phyloP scores from a whole-genome alignment of 2,329 filamentous ascomycete species.

The Diaporthe amygdali region DNA sequence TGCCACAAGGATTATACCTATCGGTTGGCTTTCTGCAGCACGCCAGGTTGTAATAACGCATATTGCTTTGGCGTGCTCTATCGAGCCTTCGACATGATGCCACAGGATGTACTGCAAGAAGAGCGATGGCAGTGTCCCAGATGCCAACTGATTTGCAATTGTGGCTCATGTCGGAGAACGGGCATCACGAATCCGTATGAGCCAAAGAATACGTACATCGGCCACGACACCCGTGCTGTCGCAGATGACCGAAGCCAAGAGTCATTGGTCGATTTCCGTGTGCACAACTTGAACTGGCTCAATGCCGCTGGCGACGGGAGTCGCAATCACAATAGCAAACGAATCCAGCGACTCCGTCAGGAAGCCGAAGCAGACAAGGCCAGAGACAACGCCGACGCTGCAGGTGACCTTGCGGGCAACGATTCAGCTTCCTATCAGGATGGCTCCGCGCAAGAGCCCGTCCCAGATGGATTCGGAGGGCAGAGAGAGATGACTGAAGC shows the following conservation, averaged over 20 bases:
- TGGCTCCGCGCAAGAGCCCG: constrained; percentile 31
- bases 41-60: constrained; percentile 68
- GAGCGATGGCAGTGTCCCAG: constrained; percentile 88
- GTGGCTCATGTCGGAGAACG: constrained; percentile 73
- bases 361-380: constrained; percentile 64
- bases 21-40: constrained; percentile 82
- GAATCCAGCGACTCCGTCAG: constrained; percentile 62
- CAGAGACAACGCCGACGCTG: constrained; percentile 41
- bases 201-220: constrained; percentile 85
- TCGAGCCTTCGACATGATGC: constrained; percentile 89
- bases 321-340: constrained; percentile 60
- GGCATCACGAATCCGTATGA: constrained; percentile 78
- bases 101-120: constrained; percentile 80
- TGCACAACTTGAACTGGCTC: constrained; percentile 88
- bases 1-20: constrained; percentile 80
- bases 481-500: constrained; percentile 40
- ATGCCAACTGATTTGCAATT: constrained; percentile 87
- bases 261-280: constrained; percentile 85
- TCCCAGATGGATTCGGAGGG: constrained; percentile 36
- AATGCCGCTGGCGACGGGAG: constrained; percentile 63
- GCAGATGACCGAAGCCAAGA: constrained; percentile 93
- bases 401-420: constrained; percentile 30
- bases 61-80: constrained; percentile 97
- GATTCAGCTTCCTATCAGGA: constrained; percentile 36
- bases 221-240: constrained; percentile 88